A percentile compares a stretch with the other conserved stretches of the same genome.
phyloP scores from a whole-genome alignment of 768 basidiomycete genomes.

The Leccinum aurantiacum region DNA sequence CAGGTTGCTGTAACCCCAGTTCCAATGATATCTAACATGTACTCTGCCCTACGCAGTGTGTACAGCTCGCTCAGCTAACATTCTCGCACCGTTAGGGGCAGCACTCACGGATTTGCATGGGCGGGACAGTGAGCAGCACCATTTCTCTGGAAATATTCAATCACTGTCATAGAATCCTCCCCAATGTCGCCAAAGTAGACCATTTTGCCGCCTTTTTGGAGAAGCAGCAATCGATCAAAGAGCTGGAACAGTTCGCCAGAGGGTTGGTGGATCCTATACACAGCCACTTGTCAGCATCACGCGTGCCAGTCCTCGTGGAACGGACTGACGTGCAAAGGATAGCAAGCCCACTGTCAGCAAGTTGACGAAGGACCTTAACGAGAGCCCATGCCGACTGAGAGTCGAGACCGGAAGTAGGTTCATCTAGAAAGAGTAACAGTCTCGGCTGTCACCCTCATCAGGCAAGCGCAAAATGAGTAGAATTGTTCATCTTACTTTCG shows the following conservation, averaged over 20 bases:
- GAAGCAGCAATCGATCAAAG: slow-evolving; percentile 51
- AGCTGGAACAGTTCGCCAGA: slow-evolving; percentile 50
- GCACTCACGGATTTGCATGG: slow-evolving; percentile 26
- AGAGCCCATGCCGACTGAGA: slow-evolving; percentile 54
- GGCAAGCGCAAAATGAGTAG: background rate
- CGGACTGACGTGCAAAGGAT: slow-evolving; percentile 52
- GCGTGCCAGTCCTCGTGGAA: background rate
- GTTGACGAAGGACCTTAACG: slow-evolving; percentile 47
- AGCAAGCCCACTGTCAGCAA: slow-evolving; percentile 54
- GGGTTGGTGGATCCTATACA: slow-evolving; percentile 31
- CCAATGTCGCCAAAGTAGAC: slow-evolving; percentile 62
- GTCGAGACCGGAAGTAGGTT: slow-evolving; percentile 58
- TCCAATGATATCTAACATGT: slow-evolving; percentile 54
- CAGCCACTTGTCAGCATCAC: background rate
- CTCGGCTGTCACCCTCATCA: slow-evolving; percentile 32
- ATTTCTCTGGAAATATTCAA: slow-evolving; percentile 26
- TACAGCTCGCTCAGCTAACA: background rate
- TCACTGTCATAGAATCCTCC: slow-evolving; percentile 20
- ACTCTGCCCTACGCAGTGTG: slow-evolving; percentile 40
- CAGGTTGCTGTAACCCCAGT: slow-evolving; percentile 51
- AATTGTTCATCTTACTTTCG: slow-evolving; percentile 38
- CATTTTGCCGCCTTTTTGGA: slow-evolving; percentile 56
- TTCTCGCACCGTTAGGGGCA: background rate
- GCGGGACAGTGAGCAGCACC: slow-evolving; percentile 20
- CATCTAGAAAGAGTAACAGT: slow-evolving; percentile 57